Conservation (phyloP, 1,284 basidiomycete genomes). For the Clitocybe nebularis region DNA sequence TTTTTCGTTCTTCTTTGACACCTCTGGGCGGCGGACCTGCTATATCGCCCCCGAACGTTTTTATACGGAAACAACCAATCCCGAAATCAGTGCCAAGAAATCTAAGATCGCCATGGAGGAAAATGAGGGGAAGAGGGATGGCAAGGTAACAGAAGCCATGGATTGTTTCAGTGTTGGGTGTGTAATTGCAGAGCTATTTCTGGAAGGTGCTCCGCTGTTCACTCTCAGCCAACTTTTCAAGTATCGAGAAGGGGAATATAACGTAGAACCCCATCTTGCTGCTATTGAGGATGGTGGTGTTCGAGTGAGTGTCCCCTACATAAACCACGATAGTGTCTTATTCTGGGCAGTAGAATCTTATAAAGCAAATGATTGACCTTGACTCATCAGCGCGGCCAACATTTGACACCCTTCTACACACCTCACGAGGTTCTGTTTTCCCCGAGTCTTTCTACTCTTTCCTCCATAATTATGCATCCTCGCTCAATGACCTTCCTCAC, state of each 20-base stretch:
- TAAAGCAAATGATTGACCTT: constrained; percentile 87
- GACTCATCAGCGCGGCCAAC: constrained; percentile 76
- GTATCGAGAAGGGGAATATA: constrained; percentile 84
- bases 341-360: constrained; percentile 58
- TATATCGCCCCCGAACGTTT: constrained; percentile 97
- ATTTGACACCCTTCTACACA: constrained; percentile 81
- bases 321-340: constrained; percentile 17
- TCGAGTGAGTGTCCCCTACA: constrained; percentile 49
- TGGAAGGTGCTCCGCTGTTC: constrained; percentile 93
- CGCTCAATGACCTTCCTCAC: constrained; percentile 67
- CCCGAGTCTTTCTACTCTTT: constrained; percentile 94
- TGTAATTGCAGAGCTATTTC: constrained; percentile 93
- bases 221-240: constrained; percentile 95
- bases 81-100: constrained; percentile 67
- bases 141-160: constrained; percentile 92
- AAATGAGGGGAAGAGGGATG: constrained; percentile 53
- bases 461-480: constrained; percentile 84
- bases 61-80: constrained; percentile 70
- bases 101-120: constrained; percentile 46
- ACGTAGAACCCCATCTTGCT: constrained; percentile 70
- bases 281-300: constrained; percentile 81
- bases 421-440: constrained; percentile 77
- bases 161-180: constrained; percentile 97
- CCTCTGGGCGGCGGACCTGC: constrained; percentile 88
- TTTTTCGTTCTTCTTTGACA: constrained; percentile 98